These are phyloP conservation scores for Fraxinus baroniana DNA, from an alignment of 305 asterid genomes.

Conservation along the genomic window DNA sequence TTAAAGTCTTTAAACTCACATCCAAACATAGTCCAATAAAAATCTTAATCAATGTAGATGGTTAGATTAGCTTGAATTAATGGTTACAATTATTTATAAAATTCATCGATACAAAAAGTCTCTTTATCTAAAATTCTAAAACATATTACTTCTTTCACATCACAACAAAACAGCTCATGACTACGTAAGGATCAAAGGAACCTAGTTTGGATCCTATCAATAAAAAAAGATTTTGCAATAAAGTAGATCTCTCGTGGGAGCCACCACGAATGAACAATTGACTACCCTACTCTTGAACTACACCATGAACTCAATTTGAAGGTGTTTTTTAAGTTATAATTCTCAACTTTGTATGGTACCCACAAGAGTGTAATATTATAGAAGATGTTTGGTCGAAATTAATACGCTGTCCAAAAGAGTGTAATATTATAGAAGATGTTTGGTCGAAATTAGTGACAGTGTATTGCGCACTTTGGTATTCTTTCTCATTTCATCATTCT, in stretches of 20 bases:
- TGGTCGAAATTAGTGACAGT: not conserved
- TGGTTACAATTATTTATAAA: not conserved
- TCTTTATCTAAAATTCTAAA: not conserved
- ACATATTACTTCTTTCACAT: not conserved
- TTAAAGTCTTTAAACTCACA: not conserved
- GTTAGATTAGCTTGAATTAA: not conserved
- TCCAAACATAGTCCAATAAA: not conserved
- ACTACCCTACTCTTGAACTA: not conserved
- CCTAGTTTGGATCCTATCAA: not conserved
- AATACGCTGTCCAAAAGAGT: not conserved
- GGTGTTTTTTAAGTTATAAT: not conserved
- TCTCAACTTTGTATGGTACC: not conserved
- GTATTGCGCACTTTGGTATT: not conserved
- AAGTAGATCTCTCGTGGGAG: not conserved
- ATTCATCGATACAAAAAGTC: not conserved
- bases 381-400: not conserved
- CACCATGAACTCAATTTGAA: not conserved
- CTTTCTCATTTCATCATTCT: not conserved
- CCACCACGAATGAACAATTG: not conserved
- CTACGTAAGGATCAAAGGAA: not conserved
- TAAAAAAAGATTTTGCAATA: not conserved
- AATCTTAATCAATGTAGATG: not conserved
- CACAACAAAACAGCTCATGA: not conserved
- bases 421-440: too few relatives aligned
- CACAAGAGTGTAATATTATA: not conserved